Percentiles rank a stretch among this genome's conserved stretches.
Conservation (phyloP, 2,329 filamentous ascomycete genomes). For the Neonectria sp. region DNA sequence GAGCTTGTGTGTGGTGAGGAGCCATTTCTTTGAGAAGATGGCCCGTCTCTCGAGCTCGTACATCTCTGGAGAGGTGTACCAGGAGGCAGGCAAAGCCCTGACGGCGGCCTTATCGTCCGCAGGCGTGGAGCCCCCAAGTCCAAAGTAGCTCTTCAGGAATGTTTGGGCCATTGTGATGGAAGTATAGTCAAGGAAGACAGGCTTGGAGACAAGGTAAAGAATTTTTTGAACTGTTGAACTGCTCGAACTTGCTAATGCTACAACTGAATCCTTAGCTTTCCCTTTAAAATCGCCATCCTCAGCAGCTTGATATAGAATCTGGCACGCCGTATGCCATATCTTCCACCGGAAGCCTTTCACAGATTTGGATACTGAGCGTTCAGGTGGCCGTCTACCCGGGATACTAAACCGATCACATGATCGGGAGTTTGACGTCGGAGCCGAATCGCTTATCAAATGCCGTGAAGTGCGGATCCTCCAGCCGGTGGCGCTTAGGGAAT, state of each 20-base stretch:
- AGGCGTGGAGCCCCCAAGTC: slow-evolving; percentile 48
- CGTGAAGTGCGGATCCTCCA: neutral
- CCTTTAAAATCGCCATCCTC: slow-evolving; percentile 18
- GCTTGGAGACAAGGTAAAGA: slow-evolving; percentile 13
- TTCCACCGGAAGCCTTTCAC: neutral
- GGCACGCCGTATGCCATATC: neutral
- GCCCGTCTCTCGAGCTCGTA: slow-evolving; percentile 70
- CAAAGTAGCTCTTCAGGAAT: slow-evolving; percentile 56
- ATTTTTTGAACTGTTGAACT: neutral
- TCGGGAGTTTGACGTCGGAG: neutral
- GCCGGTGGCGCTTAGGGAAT: neutral
- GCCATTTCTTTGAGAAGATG: slow-evolving; percentile 71
- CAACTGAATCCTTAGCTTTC: slow-evolving; percentile 31
- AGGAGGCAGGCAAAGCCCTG: slow-evolving; percentile 63
- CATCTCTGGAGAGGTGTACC: slow-evolving; percentile 68
- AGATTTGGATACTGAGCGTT: neutral
- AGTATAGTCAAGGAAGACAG: slow-evolving; percentile 21
- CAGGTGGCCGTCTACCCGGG: slow-evolving; percentile 9
- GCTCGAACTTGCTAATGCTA: slow-evolving; percentile 34
- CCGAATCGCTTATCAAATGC: neutral
- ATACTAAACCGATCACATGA: slow-evolving; percentile 21
- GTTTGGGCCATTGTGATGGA: slow-evolving; percentile 42
- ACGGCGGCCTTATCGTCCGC: slow-evolving; percentile 40
- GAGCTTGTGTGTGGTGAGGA: slow-evolving; percentile 67
- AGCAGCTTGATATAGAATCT: slow-evolving; percentile 37